These are phyloP conservation scores for Sporisorium iseilematis-ciliati DNA, from an alignment of 1,284 basidiomycete species.

Conservation along the genomic window DNA sequence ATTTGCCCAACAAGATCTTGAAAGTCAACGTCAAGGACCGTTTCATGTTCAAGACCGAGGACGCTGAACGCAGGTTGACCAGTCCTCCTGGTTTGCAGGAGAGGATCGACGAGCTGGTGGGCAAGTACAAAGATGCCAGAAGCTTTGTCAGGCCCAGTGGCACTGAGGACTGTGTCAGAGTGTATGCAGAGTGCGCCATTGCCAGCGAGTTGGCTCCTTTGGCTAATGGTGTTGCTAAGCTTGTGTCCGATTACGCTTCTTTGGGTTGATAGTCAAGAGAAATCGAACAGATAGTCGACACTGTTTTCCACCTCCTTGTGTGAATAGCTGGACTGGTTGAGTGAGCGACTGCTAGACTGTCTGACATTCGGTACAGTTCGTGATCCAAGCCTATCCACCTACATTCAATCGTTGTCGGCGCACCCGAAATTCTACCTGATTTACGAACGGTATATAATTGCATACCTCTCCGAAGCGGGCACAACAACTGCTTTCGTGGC, in stretches of 20 bases:
- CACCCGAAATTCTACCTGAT: too few relatives aligned
- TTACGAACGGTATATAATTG: too few relatives aligned
- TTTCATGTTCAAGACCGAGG: constrained; percentile 86
- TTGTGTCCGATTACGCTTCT: constrained; percentile 52
- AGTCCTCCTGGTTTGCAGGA: constrained; percentile 84
- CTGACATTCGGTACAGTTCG: too few relatives aligned
- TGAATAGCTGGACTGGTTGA: background rate
- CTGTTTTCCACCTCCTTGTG: too few relatives aligned
- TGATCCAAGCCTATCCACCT: too few relatives aligned
- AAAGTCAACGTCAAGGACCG: constrained; percentile 92
- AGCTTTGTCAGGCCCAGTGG: constrained; percentile 96
- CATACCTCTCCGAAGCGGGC: too few relatives aligned
- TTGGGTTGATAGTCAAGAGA: constrained; percentile 1
- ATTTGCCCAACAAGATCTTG: constrained; percentile 95
- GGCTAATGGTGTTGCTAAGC: constrained; percentile 58
- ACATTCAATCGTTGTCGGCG: too few relatives aligned
- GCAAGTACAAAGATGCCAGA: constrained; percentile 84
- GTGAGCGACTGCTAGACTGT: too few relatives aligned
- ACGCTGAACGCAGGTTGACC: constrained; percentile 90
- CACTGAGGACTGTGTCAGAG: constrained; percentile 97
- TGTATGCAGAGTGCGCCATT: constrained; percentile 91
- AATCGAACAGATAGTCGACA: too few relatives aligned
- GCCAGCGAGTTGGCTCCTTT: constrained; percentile 78
- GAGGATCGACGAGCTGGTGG: constrained; percentile 87
- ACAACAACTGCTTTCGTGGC: constrained; percentile 31